Evolutionary conservation across 768 basidiomycete genomes (phyloP), one percentile per base, ranked within the genome.

Genomic region (Amanita exitialis): DNA sequence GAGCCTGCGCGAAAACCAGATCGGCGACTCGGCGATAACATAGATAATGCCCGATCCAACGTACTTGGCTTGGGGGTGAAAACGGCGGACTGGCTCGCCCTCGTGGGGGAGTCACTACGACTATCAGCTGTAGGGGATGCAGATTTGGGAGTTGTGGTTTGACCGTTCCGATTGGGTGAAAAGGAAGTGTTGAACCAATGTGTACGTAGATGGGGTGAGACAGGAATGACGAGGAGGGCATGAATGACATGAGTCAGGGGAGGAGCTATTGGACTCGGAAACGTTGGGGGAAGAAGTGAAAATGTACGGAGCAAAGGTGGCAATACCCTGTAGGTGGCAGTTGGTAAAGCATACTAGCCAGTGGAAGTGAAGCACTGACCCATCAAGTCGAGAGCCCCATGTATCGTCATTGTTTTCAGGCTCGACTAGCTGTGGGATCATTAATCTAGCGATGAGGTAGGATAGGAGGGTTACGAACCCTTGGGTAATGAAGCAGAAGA

Each of bases 241-340:
- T 96, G 89, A 36, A 95, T 83, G 48, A 83, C 74, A 54, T 95
- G 86, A 1, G 87, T 82, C 30, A 96, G 66, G 0, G 93, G 90
- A 0, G 83, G 66, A 0, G 79, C 69, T 34, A 95, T 69, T 2
- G 90, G 90, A 3, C 70, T 72, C 8, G 76, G 75, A 47, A 77
- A 80, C 4, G 77, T 72, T 3, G 76, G 73, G 0, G 86, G 80
- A 20, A 87, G 73, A n/a, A 72, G 59, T 54, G 79, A 74, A 64
- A 92, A 87, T 4, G 80, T 73, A 27, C 80, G 78, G 35, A 94
- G 69, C 20, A 91, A 73, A 1, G 86, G 79, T 6, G 79, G 71
- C 16, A 95, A 73, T 15, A 95, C 66, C 6, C 90, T 88, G 61
- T 4, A 39, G 35, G 20, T 20, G 34, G 32, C 25, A 9, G n/a